These are phyloP conservation scores for Ogataea methanolica DNA, from an alignment of 805 yeast genomes.

Conservation along the genomic window DNA sequence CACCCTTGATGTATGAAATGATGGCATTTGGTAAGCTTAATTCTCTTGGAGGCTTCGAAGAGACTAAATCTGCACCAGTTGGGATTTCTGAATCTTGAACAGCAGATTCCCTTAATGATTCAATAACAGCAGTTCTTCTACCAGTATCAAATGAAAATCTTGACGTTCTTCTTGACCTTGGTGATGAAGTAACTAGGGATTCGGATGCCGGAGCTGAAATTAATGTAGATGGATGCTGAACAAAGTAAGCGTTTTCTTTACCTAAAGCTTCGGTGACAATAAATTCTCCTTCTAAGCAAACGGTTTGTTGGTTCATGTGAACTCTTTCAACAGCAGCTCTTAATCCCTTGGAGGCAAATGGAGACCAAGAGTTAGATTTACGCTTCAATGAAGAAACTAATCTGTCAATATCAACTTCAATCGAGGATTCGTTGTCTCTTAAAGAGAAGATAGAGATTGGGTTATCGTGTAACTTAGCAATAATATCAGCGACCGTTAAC, in stretches of 20 bases:
- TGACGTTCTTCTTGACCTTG: conserved; percentile 35
- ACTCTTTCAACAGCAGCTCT: conserved; percentile 90
- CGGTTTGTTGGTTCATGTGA: conserved; percentile 69
- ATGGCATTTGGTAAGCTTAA: conserved; percentile 77
- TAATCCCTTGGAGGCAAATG: conserved; percentile 48
- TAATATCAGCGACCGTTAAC: conserved; percentile 68
- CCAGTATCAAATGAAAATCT: conserved; percentile 48
- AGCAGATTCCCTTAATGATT: conserved; percentile 30
- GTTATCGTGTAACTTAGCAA: conserved; percentile 67
- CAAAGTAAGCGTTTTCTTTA: conserved; percentile 44
- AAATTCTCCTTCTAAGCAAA: conserved; percentile 77
- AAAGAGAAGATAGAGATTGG: conserved; percentile 81
- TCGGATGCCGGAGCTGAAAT: conserved; percentile 28
- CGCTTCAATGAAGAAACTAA: conserved; percentile 37
- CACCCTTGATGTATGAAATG: conserved; percentile 66
- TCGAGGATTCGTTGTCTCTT: conserved; percentile 71
- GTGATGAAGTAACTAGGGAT: conserved; percentile 28
- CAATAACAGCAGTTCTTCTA: conserved; percentile 32
- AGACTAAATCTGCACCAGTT: conserved; percentile 65
- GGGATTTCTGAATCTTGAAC: conserved; percentile 40
- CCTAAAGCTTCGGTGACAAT: conserved; percentile 61
- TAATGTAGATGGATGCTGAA: conserved; percentile 37
- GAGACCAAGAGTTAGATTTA: conserved; percentile 44
- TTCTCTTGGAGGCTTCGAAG: conserved; percentile 68
- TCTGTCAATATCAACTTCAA: conserved; percentile 84